Percentiles rank a stretch among this genome's conserved stretches.
Conservation (phyloP, 2,329 filamentous ascomycete species). For the Calonectria crousiana region DNA sequence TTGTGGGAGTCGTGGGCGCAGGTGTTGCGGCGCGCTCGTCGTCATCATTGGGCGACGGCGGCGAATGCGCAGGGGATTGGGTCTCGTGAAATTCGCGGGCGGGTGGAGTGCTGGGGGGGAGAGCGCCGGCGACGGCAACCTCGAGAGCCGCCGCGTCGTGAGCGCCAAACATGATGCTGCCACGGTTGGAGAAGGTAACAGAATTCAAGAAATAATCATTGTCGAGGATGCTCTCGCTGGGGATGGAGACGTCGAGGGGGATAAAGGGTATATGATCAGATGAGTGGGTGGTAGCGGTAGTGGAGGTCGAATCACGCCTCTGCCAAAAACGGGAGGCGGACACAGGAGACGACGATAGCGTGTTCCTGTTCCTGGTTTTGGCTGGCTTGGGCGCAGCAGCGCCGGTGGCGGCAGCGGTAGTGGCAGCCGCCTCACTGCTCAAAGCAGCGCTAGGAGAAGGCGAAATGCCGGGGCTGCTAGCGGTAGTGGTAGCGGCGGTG, state of each 20-base stretch:
- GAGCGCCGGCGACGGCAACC: conserved; percentile 30
- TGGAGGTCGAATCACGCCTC: conserved; percentile 41
- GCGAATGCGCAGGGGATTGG: background rate
- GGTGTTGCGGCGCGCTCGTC: conserved; percentile 36
- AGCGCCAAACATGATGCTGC: conserved; percentile 72
- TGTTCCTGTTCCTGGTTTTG: conserved; percentile 25
- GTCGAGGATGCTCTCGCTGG: conserved; percentile 67
- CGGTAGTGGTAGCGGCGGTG: conserved; percentile 23
- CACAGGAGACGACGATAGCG: conserved; percentile 36
- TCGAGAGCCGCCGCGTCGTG: conserved; percentile 49
- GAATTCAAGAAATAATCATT: conserved; percentile 68
- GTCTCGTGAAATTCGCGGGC: conserved; percentile 8
- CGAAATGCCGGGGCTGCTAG: conserved; percentile 30
- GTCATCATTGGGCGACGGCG: conserved; percentile 24
- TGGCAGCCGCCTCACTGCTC: conserved; percentile 14
- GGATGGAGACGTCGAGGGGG: conserved; percentile 68
- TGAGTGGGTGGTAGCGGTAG: conserved; percentile 43
- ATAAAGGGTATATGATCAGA: conserved; percentile 54
- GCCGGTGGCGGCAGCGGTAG: conserved; percentile 36
- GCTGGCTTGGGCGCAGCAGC: conserved; percentile 29
- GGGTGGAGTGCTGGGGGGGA: conserved; percentile 24
- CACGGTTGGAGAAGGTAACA: conserved; percentile 72
- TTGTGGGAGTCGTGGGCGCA: conserved; percentile 37
- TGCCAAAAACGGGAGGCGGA: conserved; percentile 45
- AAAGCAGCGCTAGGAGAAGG: conserved; percentile 4